A percentile compares a stretch with the other conserved stretches of the same genome.
Evolutionary conservation across 164 flowering plant genomes (phyloP).

Genomic region (Chloranthus sessilifolius): DNA sequence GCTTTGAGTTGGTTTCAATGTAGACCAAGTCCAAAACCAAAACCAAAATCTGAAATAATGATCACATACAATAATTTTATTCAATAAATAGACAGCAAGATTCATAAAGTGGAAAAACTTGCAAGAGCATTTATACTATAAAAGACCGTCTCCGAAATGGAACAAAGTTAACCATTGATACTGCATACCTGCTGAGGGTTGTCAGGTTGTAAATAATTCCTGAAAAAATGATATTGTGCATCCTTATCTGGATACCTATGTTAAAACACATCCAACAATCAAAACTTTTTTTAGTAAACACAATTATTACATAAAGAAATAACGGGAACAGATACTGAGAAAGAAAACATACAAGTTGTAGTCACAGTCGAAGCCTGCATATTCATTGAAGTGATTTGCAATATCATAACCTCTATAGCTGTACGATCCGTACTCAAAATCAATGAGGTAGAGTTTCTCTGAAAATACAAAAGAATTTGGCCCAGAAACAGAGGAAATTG

Average conservation of each 20-base stretch:
- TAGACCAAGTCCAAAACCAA: too few relatives aligned
- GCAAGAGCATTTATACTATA: too few relatives aligned
- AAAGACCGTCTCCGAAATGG: too few relatives aligned
- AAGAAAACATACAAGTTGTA: constrained; percentile 62
- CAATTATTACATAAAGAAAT: constrained; percentile 2
- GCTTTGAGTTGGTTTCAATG: too few relatives aligned
- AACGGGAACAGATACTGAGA: background rate
- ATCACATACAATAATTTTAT: too few relatives aligned
- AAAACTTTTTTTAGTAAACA: background rate
- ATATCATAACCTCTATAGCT: constrained; percentile 94
- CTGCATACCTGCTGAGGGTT: constrained; percentile 67
- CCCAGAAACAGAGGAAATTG: too few relatives aligned
- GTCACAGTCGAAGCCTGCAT: constrained; percentile 97
- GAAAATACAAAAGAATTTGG: constrained; percentile 14
- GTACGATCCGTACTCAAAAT: constrained; percentile 96
- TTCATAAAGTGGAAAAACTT: too few relatives aligned
- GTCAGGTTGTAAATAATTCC: constrained; percentile 74
- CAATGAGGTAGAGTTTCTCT: constrained; percentile 89
- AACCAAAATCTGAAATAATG: too few relatives aligned
- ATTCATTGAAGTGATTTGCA: constrained; percentile 98
- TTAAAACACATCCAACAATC: constrained; percentile 6
- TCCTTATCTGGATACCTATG: constrained; percentile 81
- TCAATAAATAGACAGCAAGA: too few relatives aligned
- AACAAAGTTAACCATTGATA: too few relatives aligned
- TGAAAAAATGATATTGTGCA: constrained; percentile 84